Conservation (phyloP, 163 green algal genomes). For the Coccomyxa subellipsoidea region DNA sequence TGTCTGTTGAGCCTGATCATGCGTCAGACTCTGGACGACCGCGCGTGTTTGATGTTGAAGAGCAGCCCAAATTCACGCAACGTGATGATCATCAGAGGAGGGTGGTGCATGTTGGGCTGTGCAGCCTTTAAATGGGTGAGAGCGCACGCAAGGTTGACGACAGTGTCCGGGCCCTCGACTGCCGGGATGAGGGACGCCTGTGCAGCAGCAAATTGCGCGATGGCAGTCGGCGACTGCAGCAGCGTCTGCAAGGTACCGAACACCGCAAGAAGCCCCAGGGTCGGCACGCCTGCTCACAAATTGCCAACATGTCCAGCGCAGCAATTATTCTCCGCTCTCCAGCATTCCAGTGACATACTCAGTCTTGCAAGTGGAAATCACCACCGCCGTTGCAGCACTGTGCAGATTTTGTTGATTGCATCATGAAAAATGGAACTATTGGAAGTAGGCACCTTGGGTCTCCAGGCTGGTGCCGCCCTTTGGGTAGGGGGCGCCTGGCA, state of each 20-base stretch:
- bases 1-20: too few species aligned
- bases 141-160: neutral
- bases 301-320: neutral
- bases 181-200: neutral
- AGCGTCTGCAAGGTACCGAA: neutral
- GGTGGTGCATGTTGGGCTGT: too few species aligned
- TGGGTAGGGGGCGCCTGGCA: neutral
- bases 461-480: neutral
- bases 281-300: neutral
- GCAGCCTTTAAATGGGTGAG: neutral
- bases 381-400: too few species aligned
- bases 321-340: too few species aligned
- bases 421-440: neutral
- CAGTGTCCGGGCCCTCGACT: neutral
- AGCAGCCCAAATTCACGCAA: neutral
- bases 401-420: too few species aligned
- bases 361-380: too few species aligned
- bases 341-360: too few species aligned
- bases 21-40: too few species aligned
- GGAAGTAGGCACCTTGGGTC: neutral
- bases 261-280: neutral
- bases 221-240: neutral
- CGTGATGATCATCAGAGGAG: neutral
- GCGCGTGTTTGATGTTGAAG: too few species aligned
- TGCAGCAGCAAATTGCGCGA: neutral